Conservation (phyloP, 345 rosid genomes). For the Geranium brycei region DNA sequence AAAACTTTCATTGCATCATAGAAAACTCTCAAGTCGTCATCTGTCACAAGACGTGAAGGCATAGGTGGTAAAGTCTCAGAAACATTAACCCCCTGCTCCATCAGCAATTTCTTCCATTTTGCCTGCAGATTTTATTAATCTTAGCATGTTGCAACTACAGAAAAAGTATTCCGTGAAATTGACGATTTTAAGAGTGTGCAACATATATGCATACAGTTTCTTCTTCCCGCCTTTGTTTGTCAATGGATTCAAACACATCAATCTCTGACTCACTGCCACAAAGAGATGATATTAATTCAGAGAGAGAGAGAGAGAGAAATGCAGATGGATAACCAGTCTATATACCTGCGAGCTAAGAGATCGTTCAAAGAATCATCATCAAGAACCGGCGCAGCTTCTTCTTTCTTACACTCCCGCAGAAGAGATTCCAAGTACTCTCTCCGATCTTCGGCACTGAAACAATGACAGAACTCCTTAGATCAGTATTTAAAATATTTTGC, state of each 20-base stretch:
- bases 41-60: conserved; percentile 79
- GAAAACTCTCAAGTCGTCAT: conserved; percentile 62
- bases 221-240: conserved; percentile 50
- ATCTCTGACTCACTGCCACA: conserved; percentile 72
- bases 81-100: conserved; percentile 27
- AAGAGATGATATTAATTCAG: background rate
- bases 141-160: background rate
- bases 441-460: conserved; percentile 77
- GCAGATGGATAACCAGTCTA: background rate
- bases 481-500: conserved; percentile 1
- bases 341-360: conserved; percentile 74
- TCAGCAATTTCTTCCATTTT: conserved; percentile 52
- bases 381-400: conserved; percentile 79
- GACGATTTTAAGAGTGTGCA: background rate
- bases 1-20: conserved; percentile 57
- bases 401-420: conserved; percentile 78
- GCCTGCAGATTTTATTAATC: conserved; percentile 27
- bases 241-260: conserved; percentile 76
- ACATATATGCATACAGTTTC: conserved; percentile 43
- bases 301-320: background rate
- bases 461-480: background rate
- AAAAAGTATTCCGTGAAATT: background rate
- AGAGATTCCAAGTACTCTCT: conserved; percentile 83
- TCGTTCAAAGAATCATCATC: conserved; percentile 81
- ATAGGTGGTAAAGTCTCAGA: conserved; percentile 33